These are phyloP conservation scores for Solanum bukasovii DNA, from an alignment of 257 asterid species.

Conservation along the genomic window DNA sequence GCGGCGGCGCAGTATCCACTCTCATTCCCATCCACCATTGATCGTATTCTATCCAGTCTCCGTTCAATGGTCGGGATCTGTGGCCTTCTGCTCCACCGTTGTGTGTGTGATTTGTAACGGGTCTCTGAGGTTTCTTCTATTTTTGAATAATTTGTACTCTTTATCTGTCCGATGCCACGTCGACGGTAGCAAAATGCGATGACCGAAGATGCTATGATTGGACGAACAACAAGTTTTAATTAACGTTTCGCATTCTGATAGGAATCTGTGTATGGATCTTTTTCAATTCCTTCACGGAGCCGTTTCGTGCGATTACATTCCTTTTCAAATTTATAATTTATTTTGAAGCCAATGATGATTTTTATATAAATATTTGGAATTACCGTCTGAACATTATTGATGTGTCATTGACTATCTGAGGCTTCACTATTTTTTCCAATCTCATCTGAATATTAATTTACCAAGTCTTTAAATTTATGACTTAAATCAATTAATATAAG, in stretches of 20 bases:
- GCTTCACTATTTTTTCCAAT: constrained; percentile 1
- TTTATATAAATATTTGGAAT: constrained; percentile 32
- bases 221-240: constrained; percentile 20
- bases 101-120: constrained; percentile 69
- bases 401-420: constrained; percentile 53
- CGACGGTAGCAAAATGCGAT: constrained; percentile 38
- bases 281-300: constrained; percentile 33
- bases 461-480: no score
- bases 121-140: constrained; percentile 40
- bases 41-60: constrained; percentile 4
- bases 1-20: constrained; percentile 4
- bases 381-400: constrained; percentile 68
- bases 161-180: constrained; percentile 56
- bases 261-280: constrained; percentile 45
- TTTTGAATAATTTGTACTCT: accelerated
- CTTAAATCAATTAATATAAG: no score
- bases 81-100: constrained; percentile 9
- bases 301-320: constrained; percentile 64
- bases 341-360: constrained; percentile 35
- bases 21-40: constrained; percentile 34
- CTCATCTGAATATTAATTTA: no score
- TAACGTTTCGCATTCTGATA: constrained; percentile 49
- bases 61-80: constrained; percentile 37
- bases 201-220: constrained; percentile 55
- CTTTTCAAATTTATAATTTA: not conserved